These are phyloP conservation scores for Incumbomyces delicatus DNA, from an alignment of 2,329 filamentous ascomycete genomes.

Conservation along the genomic window DNA sequence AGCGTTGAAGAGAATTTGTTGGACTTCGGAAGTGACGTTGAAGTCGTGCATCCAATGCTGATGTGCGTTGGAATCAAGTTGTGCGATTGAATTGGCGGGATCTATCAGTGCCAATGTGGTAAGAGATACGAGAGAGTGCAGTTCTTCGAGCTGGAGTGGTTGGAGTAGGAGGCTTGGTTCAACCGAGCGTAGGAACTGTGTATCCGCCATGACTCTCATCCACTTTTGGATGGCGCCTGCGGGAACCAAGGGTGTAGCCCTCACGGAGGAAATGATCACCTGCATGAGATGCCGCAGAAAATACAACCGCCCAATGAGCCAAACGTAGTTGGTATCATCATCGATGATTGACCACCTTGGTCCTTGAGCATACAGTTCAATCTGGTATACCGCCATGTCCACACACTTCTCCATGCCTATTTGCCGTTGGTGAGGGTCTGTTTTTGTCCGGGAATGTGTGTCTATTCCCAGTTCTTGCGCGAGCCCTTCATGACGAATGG, in stretches of 20 bases:
- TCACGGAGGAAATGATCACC: neutral
- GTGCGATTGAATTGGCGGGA: conserved; percentile 11
- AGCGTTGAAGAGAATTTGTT: conserved; percentile 57
- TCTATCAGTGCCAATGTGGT: conserved; percentile 10
- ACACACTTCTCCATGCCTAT: neutral
- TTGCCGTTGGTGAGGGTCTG: neutral
- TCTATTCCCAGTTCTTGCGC: neutral
- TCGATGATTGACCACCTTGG: conserved; percentile 2
- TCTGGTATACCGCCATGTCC: neutral
- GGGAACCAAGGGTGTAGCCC: neutral
- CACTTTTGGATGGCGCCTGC: neutral
- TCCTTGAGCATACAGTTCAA: neutral
- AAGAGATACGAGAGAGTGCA: conserved; percentile 2
- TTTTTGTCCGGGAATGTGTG: neutral
- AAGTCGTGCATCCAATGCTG: conserved; percentile 41
- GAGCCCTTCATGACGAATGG: neutral
- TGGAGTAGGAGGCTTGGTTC: conserved; percentile 1
- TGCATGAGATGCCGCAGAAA: conserved; percentile 1
- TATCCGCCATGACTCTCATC: neutral
- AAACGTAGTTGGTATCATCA: conserved; percentile 5
- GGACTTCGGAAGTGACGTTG: conserved; percentile 61
- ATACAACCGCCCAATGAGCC: conserved; percentile 2
- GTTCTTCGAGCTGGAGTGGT: neutral
- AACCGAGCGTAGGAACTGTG: neutral
- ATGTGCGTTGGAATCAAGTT: neutral